Evolutionary conservation across 2,329 filamentous ascomycete genomes (phyloP).

Genomic region (Aspergillus candidus): DNA sequence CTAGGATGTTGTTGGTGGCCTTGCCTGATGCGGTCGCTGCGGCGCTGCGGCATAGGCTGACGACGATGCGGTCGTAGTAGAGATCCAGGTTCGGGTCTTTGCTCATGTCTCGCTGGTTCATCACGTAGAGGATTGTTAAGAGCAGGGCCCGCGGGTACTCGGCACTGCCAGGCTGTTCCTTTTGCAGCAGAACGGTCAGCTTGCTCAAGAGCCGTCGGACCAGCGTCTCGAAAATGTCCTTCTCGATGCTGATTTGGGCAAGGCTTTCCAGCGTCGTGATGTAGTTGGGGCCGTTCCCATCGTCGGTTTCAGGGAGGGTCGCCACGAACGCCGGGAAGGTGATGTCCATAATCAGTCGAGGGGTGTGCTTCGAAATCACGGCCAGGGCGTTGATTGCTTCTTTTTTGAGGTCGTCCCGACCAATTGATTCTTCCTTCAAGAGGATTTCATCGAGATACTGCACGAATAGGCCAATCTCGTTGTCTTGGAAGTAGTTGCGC

Average conservation of each 20-base stretch:
- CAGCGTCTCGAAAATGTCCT: conserved; percentile 58
- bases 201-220: conserved; percentile 59
- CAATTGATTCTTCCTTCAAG: conserved; percentile 52
- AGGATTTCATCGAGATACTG: conserved; percentile 57
- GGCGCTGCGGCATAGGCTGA: conserved; percentile 37
- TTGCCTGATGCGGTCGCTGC: conserved; percentile 31
- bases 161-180: conserved; percentile 40
- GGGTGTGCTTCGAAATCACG: conserved; percentile 57
- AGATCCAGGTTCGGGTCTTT: conserved; percentile 38
- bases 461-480: conserved; percentile 48
- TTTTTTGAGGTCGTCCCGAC: conserved; percentile 52
- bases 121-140: conserved; percentile 56
- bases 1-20: conserved; percentile 36
- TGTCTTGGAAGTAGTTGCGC: conserved; percentile 44
- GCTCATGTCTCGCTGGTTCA: conserved; percentile 47
- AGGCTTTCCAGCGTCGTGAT: conserved; percentile 56
- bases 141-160: conserved; percentile 56
- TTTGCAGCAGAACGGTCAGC: conserved; percentile 51
- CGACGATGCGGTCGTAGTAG: conserved; percentile 49
- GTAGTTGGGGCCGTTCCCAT: conserved; percentile 44
- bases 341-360: conserved; percentile 57
- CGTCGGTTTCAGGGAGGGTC: conserved; percentile 53
- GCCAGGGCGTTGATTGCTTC: conserved; percentile 54
- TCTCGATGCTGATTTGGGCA: conserved; percentile 58
- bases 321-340: conserved; percentile 62